Base-by-base conservation (phyloP, 257 asterid genomes). In the Ajuga chamaepitys region DNA sequence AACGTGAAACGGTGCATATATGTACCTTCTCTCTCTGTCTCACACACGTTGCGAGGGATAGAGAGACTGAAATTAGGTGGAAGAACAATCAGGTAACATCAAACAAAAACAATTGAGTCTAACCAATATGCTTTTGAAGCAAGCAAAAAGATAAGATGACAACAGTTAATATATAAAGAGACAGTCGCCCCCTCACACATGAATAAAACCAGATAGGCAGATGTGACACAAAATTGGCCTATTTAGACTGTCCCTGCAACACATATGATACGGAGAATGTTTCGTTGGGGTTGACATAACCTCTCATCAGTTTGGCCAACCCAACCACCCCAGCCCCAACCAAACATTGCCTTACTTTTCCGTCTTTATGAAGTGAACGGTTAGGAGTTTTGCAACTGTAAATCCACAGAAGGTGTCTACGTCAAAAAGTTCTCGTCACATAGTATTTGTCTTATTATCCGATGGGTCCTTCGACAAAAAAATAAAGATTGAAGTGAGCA, bases 391-490 rank as follows among this genome's bases (percentile, higher is more conserved):
- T 13, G 84, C 24, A 32, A 93, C 87, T 9, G 87, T 60, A 67
- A 87, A 87, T 61, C 95, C 97, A 62, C 51, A 62, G 80, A 87
- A 89, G 56, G 91, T 82, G 61, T 89, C 96, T 25, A 87, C 84
- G 41, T 81, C 63, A 71, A 89, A 82, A 50, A 87, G 96, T 85
- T 93, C 79, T 87, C 97, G 63, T 93, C 98, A 13, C 98, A 82
- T 67, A 89, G 0, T 71, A 89, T 87, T 78, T 79, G 88, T 82
- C 98, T 80, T 76, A n/a, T 78, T 84, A 80, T 89, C 94, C 17
- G 97, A 82, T n/a, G 96, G 96, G 68, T 92, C 97, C 98, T 92
- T 79, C 86, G 79, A 63, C 17, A n/a, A n/a, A n/a, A 45, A 60
- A 72, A 74, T 24, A 66, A 54, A 63, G 48, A 63, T 25, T 17